Percentiles rank a stretch among this genome's conserved stretches.
These are phyloP conservation scores for Casuarina equisetifolia DNA, from an alignment of 306 rosid genomes.

Conservation along the genomic window DNA sequence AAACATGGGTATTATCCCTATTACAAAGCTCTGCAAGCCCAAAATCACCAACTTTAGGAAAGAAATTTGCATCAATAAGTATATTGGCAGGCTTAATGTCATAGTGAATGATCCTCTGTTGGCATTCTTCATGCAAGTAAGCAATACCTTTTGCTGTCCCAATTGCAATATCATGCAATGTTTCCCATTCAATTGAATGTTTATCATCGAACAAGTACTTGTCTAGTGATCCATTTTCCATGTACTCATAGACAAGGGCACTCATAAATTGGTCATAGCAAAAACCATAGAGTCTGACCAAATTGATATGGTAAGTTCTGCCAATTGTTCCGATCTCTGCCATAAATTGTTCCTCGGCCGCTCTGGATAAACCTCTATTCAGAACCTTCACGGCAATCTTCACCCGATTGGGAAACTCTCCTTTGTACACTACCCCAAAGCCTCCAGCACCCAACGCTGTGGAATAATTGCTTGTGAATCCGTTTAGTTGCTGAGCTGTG, in stretches of 20 bases:
- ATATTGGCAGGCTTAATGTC: slow-evolving; percentile 18
- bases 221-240: no score
- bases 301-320: slow-evolving; percentile 7
- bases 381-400: no score
- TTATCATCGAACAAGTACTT: no score
- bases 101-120: slow-evolving; percentile 17
- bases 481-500: not conserved
- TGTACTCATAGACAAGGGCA: no score
- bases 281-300: slow-evolving; percentile 22
- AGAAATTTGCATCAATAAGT: not conserved
- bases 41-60: slow-evolving; percentile 14
- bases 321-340: no score
- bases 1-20: not conserved
- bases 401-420: no score
- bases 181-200: no score
- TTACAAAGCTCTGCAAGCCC: slow-evolving; percentile 11
- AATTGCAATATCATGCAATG: no score
- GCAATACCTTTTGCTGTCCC: no score
- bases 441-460: not conserved
- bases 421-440: no score
- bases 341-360: no score
- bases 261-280: slow-evolving; percentile 7
- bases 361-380: no score
- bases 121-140: not conserved
- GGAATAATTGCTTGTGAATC: slow-evolving; percentile 3